Conservation (phyloP, 2,329 filamentous ascomycete genomes). For the Parastagonospora nodorum region DNA sequence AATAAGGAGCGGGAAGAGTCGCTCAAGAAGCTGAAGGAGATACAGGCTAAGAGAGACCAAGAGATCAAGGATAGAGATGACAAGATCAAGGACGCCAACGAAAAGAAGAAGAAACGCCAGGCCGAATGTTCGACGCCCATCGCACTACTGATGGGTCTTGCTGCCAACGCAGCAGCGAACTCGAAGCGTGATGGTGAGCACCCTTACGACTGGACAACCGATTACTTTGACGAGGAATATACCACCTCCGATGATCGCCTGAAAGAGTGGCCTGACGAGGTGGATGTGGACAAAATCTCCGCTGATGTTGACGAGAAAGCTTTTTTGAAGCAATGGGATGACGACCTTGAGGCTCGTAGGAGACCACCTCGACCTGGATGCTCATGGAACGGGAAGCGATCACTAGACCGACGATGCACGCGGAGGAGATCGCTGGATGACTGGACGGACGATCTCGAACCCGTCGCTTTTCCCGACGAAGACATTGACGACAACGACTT, state of each 20-base stretch:
- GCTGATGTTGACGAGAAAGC: slow-evolving; percentile 3
- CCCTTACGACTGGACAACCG: slow-evolving; percentile 8
- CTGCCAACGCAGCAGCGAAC: background rate
- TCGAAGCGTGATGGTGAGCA: slow-evolving; percentile 6
- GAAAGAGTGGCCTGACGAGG: slow-evolving; percentile 6
- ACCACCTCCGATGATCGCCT: slow-evolving; percentile 7
- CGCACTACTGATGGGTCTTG: slow-evolving; percentile 5
- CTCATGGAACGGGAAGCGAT: slow-evolving; percentile 4
- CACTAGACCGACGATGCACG: slow-evolving; percentile 2
- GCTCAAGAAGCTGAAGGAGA: slow-evolving; percentile 5
- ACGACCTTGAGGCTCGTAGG: slow-evolving; percentile 1
- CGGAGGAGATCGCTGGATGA: slow-evolving; percentile 2
- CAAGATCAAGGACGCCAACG: slow-evolving; percentile 6
- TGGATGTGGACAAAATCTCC: slow-evolving; percentile 6
- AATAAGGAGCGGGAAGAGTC: slow-evolving; percentile 4
- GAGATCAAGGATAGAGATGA: slow-evolving; percentile 3
- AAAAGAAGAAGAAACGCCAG: slow-evolving; percentile 6
- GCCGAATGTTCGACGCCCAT: slow-evolving; percentile 3
- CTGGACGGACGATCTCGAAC: background rate
- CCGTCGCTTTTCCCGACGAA: background rate
- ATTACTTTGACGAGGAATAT: slow-evolving; percentile 10
- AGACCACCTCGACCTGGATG: background rate
- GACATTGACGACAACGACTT: no score
- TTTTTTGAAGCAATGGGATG: slow-evolving; percentile 8
- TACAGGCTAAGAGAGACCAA: slow-evolving; percentile 1